A percentile compares a stretch with the other conserved stretches of the same genome.
Evolutionary conservation across 139 green algal species (phyloP).

Genomic region (Raphidocelis subcapitata): DNA sequence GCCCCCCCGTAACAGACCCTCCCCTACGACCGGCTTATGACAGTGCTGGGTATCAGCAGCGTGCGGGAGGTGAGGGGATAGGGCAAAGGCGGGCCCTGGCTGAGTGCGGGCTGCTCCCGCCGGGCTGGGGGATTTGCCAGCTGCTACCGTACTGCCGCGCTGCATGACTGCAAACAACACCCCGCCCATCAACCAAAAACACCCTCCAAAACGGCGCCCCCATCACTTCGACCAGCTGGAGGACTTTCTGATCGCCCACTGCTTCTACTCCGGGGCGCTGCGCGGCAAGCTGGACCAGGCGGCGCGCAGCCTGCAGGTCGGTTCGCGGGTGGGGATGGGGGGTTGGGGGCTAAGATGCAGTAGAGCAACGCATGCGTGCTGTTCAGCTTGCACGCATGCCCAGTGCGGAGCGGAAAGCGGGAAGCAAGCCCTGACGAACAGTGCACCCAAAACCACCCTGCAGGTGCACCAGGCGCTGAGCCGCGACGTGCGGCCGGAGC

Average conservation of each 20-base stretch:
- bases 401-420: no score
- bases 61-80: no score
- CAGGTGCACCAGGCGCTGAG: constrained; percentile 57
- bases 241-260: constrained; percentile 90
- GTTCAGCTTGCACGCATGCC: not conserved
- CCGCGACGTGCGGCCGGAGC: constrained; percentile 57
- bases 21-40: constrained; percentile 66
- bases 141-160: no score
- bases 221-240: constrained; percentile 84
- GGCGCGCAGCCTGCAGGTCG: constrained; percentile 40
- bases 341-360: not conserved
- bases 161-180: not conserved
- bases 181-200: not conserved
- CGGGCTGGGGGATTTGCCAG: no score
- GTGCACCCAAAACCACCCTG: constrained; percentile 4
- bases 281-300: constrained; percentile 82
- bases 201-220: not conserved
- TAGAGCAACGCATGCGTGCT: not conserved
- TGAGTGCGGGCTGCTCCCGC: no score
- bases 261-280: constrained; percentile 77
- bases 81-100: no score
- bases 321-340: not conserved
- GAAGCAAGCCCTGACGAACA: no score
- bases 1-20: constrained; percentile 38
- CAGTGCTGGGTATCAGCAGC: constrained; percentile 41